Evolutionary conservation across 1,284 basidiomycete species (phyloP).

Genomic region (Dichomitus squalens): DNA sequence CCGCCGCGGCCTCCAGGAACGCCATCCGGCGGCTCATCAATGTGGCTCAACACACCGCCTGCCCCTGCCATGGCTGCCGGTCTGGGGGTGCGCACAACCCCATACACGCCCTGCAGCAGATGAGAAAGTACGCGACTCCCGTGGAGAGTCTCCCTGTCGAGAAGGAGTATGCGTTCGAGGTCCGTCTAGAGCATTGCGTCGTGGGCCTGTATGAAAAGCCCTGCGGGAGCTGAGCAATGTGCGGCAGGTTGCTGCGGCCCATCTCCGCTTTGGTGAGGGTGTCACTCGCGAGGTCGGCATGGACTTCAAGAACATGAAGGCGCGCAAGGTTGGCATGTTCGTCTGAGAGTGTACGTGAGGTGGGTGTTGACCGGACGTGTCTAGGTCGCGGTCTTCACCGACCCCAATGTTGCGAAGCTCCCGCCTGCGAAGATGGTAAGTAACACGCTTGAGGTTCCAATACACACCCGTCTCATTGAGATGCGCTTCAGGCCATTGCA

Average conservation of each 20-base stretch:
- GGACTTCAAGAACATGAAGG: slow-evolving; percentile 91
- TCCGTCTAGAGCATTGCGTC: slow-evolving; percentile 32
- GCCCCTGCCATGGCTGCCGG: slow-evolving; percentile 76
- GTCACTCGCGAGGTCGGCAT: slow-evolving; percentile 92
- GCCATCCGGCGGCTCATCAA: slow-evolving; percentile 71
- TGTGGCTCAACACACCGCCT: slow-evolving; percentile 69
- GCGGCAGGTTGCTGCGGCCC: slow-evolving; percentile 84
- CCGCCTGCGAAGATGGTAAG: slow-evolving; percentile 81
- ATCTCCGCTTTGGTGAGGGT: slow-evolving; percentile 87
- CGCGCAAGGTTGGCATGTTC: slow-evolving; percentile 59
- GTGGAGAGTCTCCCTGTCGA: slow-evolving; percentile 61
- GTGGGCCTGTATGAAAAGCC: too few species aligned
- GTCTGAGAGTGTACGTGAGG: not conserved
- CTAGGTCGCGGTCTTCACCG: slow-evolving; percentile 94
- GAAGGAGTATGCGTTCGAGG: slow-evolving; percentile 97
- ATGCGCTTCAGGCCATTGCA: slow-evolving; percentile 61
- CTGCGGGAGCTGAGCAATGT: not conserved
- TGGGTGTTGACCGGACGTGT: slow-evolving; percentile 20
- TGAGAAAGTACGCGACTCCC: slow-evolving; percentile 84
- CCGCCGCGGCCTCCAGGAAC: slow-evolving; percentile 49
- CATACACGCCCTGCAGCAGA: slow-evolving; percentile 54
- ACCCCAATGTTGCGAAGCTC: slow-evolving; percentile 82
- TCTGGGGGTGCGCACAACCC: slow-evolving; percentile 44
- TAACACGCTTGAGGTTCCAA: slow-evolving; percentile 13
- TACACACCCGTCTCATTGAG: not conserved